Base-by-base conservation (phyloP, 1,284 basidiomycete species). In the Leccinum fallax region DNA sequence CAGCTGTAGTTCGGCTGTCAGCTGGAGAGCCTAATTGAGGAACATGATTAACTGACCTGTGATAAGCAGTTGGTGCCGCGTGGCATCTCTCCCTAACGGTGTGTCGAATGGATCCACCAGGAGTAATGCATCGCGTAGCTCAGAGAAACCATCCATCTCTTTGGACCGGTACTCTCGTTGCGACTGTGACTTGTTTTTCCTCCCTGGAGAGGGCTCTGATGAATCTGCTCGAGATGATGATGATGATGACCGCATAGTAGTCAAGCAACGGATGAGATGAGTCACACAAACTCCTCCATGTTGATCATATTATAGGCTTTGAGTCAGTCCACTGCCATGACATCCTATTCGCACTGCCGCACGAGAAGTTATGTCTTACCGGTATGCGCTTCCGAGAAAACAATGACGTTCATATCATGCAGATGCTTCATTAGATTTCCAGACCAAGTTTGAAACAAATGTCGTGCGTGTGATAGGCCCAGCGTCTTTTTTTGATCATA, bases 91-190 rank as follows among this genome's bases (percentile, higher is more conserved):
- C 13, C 63, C 73, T 28, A 69, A 57, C 56, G 69, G 71, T 15
- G 61, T 58, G 5, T 66, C 70, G 53, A 71, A 66, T 24, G 70
- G 72, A 60, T 70, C 63, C n/a, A 68, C 65, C 5, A 71, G 58
- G 32, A 72, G 64, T 7, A 72, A 32, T 8, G 72, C 66, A 4
- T 69, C 61, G 52, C 70, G 71, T 30, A 73, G 68, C 40, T 73
- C 73, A 16, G 71, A 59, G 63, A 73, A 73, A 24, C 71, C 71
- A 40, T 74, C 73, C n/a, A 65, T 67, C 60, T 76, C 73, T 60
- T 75, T 75, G 49, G 63, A 68, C 19, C 74, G 73, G 24, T 76
- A 74, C 34, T 66, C 70, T 60, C 73, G 63, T 32, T 75, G 73
- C 5, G 67, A 73, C 60, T 69, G 72, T 16, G 57, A 58, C 60